phyloP scores from a whole-genome alignment of 129 eudicot genomes.

The Arctium lappa region DNA sequence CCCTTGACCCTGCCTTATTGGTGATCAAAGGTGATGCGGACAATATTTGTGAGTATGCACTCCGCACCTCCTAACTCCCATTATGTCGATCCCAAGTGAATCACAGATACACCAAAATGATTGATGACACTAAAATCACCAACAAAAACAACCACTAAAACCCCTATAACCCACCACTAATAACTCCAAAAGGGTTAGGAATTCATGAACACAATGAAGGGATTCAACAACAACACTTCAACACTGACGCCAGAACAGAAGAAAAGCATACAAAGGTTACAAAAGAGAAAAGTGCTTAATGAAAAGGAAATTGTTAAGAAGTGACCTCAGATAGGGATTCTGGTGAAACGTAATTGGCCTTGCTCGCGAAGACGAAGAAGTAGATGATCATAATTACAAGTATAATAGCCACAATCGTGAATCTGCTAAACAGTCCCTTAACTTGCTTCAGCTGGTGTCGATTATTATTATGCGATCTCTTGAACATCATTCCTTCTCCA shows the following conservation, averaged over 20 bases:
- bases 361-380: conserved; percentile 39
- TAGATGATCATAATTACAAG: conserved; percentile 53
- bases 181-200: background rate
- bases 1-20: no score
- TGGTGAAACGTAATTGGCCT: conserved; percentile 25
- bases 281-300: background rate
- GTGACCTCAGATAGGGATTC: conserved; percentile 51
- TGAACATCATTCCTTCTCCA: conserved; percentile 38
- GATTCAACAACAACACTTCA: background rate
- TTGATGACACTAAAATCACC: no score
- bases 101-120: no score
- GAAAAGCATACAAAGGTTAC: background rate
- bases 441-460: conserved; percentile 71
- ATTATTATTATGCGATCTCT: conserved; percentile 34
- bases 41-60: no score
- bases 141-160: background rate
- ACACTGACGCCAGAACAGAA: conserved; percentile 1
- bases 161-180: background rate
- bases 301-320: background rate
- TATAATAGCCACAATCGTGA: conserved; percentile 44
- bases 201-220: conserved; percentile 5
- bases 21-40: no score
- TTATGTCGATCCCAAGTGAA: no score
- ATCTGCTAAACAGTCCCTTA: conserved; percentile 49
- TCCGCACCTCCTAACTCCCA: no score